Conservation (phyloP, 371 early-diverging fungal genomes). For the Rhizopus delemar region DNA sequence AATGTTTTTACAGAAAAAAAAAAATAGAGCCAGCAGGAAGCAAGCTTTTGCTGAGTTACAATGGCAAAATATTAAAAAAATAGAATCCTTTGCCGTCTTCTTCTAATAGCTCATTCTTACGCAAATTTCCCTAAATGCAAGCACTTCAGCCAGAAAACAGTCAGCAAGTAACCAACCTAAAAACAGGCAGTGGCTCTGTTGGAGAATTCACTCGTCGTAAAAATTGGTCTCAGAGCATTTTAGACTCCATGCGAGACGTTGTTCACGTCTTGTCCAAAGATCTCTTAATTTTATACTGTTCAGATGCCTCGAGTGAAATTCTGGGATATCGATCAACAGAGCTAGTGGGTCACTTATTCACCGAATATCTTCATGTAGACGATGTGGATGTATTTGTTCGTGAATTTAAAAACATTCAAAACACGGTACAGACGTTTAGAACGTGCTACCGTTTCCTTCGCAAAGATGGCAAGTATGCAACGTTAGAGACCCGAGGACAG, state of each 20-base stretch:
- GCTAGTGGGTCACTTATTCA: conserved; percentile 21
- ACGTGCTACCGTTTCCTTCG: conserved; percentile 19
- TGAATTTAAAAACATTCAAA: conserved; percentile 17
- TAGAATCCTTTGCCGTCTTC: too few species aligned
- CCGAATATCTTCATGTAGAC: conserved; percentile 32
- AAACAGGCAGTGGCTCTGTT: not conserved
- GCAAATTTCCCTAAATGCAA: not conserved
- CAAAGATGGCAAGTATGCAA: conserved; percentile 29
- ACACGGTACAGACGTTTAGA: conserved; percentile 14
- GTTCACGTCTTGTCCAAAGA: conserved; percentile 21
- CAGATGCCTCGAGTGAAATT: conserved; percentile 43
- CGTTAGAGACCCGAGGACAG: conserved; percentile 24
- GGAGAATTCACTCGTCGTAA: conserved; percentile 50
- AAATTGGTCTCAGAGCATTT: conserved; percentile 50
- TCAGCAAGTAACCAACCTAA: not conserved
- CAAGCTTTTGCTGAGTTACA: too few species aligned
- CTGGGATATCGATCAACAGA: conserved; percentile 49
- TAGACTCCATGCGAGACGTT: conserved; percentile 59
- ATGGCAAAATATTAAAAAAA: too few species aligned
- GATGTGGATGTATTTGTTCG: conserved; percentile 28
- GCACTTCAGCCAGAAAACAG: not conserved
- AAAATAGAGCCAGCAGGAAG: too few species aligned
- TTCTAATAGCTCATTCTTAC: too few species aligned
- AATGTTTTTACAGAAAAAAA: too few species aligned
- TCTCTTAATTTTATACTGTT: conserved; percentile 27